Base-by-base conservation (phyloP, 768 basidiomycete species). In the Agaricus bisporus region DNA sequence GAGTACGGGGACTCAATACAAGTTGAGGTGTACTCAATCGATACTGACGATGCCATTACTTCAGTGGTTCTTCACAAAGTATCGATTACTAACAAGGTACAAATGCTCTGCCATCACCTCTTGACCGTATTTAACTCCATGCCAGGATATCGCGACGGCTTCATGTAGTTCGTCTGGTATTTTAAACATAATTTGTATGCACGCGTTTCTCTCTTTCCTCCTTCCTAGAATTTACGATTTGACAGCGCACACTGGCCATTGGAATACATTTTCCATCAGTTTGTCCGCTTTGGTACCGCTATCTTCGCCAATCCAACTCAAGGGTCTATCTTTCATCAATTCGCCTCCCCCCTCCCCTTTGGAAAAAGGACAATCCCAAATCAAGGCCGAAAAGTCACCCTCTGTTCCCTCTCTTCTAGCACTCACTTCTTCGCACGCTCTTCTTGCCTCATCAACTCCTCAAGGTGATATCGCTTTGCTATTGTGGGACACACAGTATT, bases 401-500 rank as follows among this genome's bases (percentile, higher is more conserved):
- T 35, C 56, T 11, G 39, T 37, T 11, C 52, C 52, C 9, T 54
- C 44, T 37, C 52, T 77, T 5, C 65, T 82, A 4, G 73, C 84
- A 2, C 63, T 86, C 14, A 74, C 76, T 1, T 78, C 83, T 0
- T 83, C 82, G 0, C 73, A 82, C 44, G 78, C 81, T 43, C 72
- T 87, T 41, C 73, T 88, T 9, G 78, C 78, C 38, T 70, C 72
- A 28, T 60, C 64, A 2, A 58, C 70, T 6, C 63, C 73, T 0
- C 60, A 70, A 11, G 62, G 69, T 32, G 78, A 80, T 54, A 70
- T 86, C 48, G 68, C 70, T 14, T 64, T 87, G 26, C 78, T 83
- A 15, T 64, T 87, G 26, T 87, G 86, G 85, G 85, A 88, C 57
- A 68, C 87, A 18, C 81, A 81, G 55, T 88, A 83, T 58, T 79